Percentiles rank a stretch among this genome's conserved stretches.
These are phyloP conservation scores for Arabidopsis lyrata DNA, from an alignment of 441 rosid species.

Conservation along the genomic window DNA sequence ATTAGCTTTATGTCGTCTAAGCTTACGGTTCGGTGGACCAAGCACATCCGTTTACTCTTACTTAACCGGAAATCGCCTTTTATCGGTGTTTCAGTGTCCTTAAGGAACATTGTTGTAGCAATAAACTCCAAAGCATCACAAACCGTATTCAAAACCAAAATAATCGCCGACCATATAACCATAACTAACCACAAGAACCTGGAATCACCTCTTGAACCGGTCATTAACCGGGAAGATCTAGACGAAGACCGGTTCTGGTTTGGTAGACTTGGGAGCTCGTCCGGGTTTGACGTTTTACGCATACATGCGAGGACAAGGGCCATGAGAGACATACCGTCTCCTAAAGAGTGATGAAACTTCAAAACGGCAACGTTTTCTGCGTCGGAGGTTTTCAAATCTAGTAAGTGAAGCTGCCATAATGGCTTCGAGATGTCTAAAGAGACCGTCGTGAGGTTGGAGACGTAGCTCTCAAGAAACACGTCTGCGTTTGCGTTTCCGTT, in stretches of 20 bases:
- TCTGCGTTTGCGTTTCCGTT: conserved; percentile 35
- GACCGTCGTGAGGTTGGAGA: conserved; percentile 44
- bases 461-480: conserved; percentile 50
- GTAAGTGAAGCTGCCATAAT: conserved; percentile 58
- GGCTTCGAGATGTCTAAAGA: conserved; percentile 56
- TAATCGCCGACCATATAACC: conserved; percentile 43
- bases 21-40: conserved; percentile 50
- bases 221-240: conserved; percentile 5
- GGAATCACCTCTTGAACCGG: conserved; percentile 18
- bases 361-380: conserved; percentile 51
- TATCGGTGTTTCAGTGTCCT: conserved; percentile 55
- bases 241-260: conserved; percentile 31
- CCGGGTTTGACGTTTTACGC: conserved; percentile 48
- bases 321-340: conserved; percentile 60
- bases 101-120: conserved; percentile 50
- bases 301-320: conserved; percentile 58
- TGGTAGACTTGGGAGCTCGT: conserved; percentile 52
- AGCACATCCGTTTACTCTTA: conserved; percentile 37
- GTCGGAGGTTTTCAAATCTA: conserved; percentile 48
- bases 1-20: conserved; percentile 53
- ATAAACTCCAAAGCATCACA: conserved; percentile 46
- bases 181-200: conserved; percentile 34
- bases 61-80: conserved; percentile 45
- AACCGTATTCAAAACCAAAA: conserved; percentile 46
- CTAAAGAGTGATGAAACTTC: conserved; percentile 56